A percentile compares a stretch with the other conserved stretches of the same genome.
Conservation (phyloP, 495 filamentous ascomycete species). For the Copromyces sp. region DNA sequence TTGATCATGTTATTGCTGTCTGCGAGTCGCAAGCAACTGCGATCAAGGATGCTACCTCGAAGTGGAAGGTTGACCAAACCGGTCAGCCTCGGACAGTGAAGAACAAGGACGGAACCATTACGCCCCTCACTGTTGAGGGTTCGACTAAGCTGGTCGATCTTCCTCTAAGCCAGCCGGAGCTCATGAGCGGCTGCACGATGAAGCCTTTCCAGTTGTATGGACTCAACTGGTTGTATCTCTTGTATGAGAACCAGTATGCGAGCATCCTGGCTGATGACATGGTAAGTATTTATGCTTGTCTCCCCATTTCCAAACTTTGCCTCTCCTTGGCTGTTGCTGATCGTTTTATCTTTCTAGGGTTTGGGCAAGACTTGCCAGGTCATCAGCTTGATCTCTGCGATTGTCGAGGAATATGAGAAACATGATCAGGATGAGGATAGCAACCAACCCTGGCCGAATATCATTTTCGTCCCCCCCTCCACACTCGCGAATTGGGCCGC, state of each 20-base stretch:
- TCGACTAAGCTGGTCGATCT: constrained; percentile 14
- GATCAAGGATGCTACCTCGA: constrained; percentile 57
- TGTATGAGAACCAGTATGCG: constrained; percentile 67
- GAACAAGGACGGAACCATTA: constrained; percentile 17
- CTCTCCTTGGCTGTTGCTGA: background rate
- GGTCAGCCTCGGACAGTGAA: constrained; percentile 29
- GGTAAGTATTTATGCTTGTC: constrained; percentile 16
- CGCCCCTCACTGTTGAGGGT: constrained; percentile 18
- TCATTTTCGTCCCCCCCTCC: constrained; percentile 84
- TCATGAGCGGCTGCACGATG: constrained; percentile 61
- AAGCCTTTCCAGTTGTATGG: constrained; percentile 93
- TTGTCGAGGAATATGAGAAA: constrained; percentile 46
- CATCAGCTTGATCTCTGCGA: constrained; percentile 79
- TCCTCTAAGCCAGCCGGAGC: constrained; percentile 49
- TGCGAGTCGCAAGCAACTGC: constrained; percentile 63
- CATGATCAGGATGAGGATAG: constrained; percentile 9
- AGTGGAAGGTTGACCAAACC: constrained; percentile 69
- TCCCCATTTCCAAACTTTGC: background rate
- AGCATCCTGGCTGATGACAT: constrained; percentile 96
- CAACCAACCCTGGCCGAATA: constrained; percentile 60
- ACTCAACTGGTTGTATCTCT: constrained; percentile 80
- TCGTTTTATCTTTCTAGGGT: constrained; percentile 28
- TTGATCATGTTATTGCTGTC: constrained; percentile 61
- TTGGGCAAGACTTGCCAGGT: constrained; percentile 96
- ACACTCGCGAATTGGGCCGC: constrained; percentile 92